phyloP scores from a whole-genome alignment of 352 stramenopile species.

The Globisporangium paroecandrum region DNA sequence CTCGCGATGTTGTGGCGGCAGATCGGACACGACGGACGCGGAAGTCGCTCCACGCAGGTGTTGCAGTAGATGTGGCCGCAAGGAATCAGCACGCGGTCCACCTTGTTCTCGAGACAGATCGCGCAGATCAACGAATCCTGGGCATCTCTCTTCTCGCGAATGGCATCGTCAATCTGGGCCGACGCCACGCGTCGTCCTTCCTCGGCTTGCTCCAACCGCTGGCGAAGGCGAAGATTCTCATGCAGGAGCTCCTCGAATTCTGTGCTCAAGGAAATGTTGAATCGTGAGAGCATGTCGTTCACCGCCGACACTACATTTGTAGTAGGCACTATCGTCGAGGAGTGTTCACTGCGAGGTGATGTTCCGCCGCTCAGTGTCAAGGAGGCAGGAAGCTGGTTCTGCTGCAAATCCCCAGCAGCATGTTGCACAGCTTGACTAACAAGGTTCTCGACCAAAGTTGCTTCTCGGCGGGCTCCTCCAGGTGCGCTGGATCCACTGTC shows the following conservation, averaged over 20 bases:
- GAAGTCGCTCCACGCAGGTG: slow-evolving; percentile 57
- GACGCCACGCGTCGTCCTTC: slow-evolving; percentile 51
- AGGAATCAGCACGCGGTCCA: slow-evolving; percentile 78
- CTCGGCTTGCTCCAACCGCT: slow-evolving; percentile 59
- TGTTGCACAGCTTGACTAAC: not conserved
- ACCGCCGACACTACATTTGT: slow-evolving; percentile 67
- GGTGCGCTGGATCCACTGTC: not conserved
- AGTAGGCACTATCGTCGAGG: slow-evolving; percentile 21
- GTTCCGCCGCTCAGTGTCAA: not conserved
- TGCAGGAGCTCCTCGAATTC: slow-evolving; percentile 64
- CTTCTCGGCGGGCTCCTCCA: not conserved
- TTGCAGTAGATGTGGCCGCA: slow-evolving; percentile 83
- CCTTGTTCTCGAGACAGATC: slow-evolving; percentile 78
- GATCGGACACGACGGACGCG: slow-evolving; percentile 61
- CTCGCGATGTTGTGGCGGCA: slow-evolving; percentile 59
- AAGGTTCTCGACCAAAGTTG: not conserved
- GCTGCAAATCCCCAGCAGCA: not conserved
- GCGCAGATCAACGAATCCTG: slow-evolving; percentile 73
- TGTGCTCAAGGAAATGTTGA: slow-evolving; percentile 69
- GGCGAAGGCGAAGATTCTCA: slow-evolving; percentile 61
- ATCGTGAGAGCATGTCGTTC: slow-evolving; percentile 64
- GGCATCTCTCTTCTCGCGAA: slow-evolving; percentile 72
- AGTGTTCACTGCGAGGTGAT: not conserved
- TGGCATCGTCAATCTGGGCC: slow-evolving; percentile 60
- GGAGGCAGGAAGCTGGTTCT: slow-evolving; percentile 16